phyloP scores from a whole-genome alignment of 1,284 basidiomycete species.

The Agaricales sp. region DNA sequence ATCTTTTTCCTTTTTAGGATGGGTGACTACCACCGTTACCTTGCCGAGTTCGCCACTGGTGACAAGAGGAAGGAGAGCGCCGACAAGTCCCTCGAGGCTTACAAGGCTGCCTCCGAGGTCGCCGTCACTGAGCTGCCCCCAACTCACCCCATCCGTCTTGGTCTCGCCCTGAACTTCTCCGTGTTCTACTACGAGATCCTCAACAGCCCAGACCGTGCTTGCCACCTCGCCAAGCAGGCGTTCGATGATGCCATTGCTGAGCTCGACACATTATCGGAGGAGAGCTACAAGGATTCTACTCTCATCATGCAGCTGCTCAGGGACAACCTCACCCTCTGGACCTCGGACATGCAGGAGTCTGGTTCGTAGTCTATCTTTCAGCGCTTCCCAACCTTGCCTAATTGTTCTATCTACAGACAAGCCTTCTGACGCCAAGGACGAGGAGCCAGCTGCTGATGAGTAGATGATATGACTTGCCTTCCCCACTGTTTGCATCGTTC shows the following conservation, averaged over 20 bases:
- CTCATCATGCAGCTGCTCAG: conserved; percentile 99
- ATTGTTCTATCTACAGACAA: conserved; percentile 33
- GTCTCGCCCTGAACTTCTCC: conserved; percentile 99
- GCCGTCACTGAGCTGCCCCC: conserved; percentile 97
- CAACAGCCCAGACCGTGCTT: conserved; percentile 98
- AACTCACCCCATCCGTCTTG: conserved; percentile 98
- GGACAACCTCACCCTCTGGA: conserved; percentile 98
- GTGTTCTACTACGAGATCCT: conserved; percentile 99
- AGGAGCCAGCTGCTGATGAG: conserved; percentile 51
- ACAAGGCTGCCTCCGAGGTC: conserved; percentile 99
- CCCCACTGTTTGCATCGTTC: neutral
- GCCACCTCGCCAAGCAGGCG: conserved; percentile 99
- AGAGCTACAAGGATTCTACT: conserved; percentile 99
- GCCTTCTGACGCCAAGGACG: conserved; percentile 57
- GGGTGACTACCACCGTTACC: conserved; percentile 99
- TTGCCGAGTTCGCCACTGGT: conserved; percentile 98
- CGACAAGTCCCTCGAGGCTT: conserved; percentile 97
- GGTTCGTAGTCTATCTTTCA: conserved; percentile 34
- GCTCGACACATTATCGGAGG: conserved; percentile 98
- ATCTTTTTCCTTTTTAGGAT: conserved; percentile 55
- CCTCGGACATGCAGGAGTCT: conserved; percentile 91
- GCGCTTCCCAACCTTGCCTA: conserved; percentile 8
- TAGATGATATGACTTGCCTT: conserved; percentile 22
- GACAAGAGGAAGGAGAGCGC: conserved; percentile 98
- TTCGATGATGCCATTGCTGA: conserved; percentile 99